Base-by-base conservation (phyloP, 768 basidiomycete genomes). In the Amanita pseudoporphyria region DNA sequence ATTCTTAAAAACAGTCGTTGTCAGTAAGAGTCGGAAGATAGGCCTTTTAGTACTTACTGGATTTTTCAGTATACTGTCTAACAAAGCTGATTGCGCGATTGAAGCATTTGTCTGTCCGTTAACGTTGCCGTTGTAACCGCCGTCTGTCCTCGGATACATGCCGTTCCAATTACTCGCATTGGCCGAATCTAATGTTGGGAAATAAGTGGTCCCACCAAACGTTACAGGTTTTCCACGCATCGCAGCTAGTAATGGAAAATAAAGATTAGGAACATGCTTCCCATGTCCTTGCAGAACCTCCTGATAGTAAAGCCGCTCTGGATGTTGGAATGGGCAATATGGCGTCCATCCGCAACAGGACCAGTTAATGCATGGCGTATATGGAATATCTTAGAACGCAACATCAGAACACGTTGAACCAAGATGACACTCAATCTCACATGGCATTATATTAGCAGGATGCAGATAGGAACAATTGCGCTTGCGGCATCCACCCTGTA, bases 321-420 rank as follows among this genome's bases (percentile, higher is more conserved):
- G 38, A 7, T 48, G 47, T 19, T 40, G 47, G 36, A 48, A 48
- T 4, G 36, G 26, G 38, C 47, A 48, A 21, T 41, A 39, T 3
- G 30, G 38, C 38, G 31, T 10, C 30, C 28, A 26, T 3, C 6
- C 5, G 16, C 49, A 50, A 22, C 5, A 24, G 3, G 28, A 37
- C 40, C 39, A 50, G 14, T 50, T 33, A 10, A 26, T 9, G 32
- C 49, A 50, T 42, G 49, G 49, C 2, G 49, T 50, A 35, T 50
- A 43, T 6, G 40, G 33, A n/a, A 50, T 26, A 50, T 50, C 49
- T 50, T 33, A 4, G 33, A 6, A 4, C 35, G 12, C 12, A 3
- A 16, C 36, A 16, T 35, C 14, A 26, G 35, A 33, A 36, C 14
- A 22, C 12, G 9, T 14, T n/a, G 16, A 9, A 37, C 33, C 12